A percentile compares a stretch with the other conserved stretches of the same genome.
phyloP scores from a whole-genome alignment of 1,139 yeast genomes.

The Zygotorulaspora mrakii region DNA sequence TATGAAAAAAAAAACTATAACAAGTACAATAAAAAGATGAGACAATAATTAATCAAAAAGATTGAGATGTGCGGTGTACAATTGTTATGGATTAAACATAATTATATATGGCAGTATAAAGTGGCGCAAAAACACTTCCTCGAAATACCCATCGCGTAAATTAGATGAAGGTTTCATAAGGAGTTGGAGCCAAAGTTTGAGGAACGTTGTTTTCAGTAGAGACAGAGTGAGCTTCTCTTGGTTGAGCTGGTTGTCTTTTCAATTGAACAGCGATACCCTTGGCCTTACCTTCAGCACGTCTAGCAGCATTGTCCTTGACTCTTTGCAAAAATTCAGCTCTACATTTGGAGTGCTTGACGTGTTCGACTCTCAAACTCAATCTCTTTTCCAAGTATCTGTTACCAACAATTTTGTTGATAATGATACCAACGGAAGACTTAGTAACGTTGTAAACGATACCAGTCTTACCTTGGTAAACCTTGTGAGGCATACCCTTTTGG shows the following conservation, averaged over 20 bases:
- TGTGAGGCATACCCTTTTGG: constrained; percentile 99
- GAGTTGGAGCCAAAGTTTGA: constrained; percentile 97
- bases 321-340: constrained; percentile 98
- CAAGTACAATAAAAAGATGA: too few species aligned
- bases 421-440: constrained; percentile 97
- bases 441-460: constrained; percentile 99
- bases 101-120: constrained; percentile 23
- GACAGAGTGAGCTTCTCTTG: constrained; percentile 88
- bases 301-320: constrained; percentile 94
- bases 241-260: constrained; percentile 98
- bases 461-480: constrained; percentile 99
- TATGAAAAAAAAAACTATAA: too few species aligned
- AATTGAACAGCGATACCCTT: constrained; percentile 86
- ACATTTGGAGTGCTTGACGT: constrained; percentile 99
- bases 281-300: constrained; percentile 91
- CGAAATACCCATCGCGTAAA: constrained; percentile 29
- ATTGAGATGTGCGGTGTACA: constrained; percentile 19
- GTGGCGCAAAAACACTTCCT: constrained; percentile 21
- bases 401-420: constrained; percentile 97
- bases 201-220: constrained; percentile 77
- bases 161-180: constrained; percentile 99
- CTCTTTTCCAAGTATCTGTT: constrained; percentile 99
- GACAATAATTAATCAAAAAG: too few species aligned
- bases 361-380: constrained; percentile 97
- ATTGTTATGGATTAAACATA: constrained; percentile 25